Evolutionary conservation across 2,329 filamentous ascomycete genomes (phyloP).

Genomic region (Raffaelea deltoideospora): DNA sequence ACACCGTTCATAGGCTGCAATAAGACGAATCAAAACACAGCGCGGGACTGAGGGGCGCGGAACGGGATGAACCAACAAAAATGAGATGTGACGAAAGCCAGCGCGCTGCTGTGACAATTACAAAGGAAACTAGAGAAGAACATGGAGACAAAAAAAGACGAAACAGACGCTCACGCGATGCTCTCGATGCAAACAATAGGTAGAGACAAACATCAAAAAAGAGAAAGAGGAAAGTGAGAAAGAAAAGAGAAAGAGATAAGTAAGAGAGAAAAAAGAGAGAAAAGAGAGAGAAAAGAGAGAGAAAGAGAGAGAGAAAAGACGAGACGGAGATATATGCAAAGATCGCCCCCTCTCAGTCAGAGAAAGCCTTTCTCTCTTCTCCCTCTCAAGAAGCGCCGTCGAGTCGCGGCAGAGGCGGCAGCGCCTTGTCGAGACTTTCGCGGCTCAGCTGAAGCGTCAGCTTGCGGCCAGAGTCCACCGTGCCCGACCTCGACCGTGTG

Average conservation of each 20-base stretch:
- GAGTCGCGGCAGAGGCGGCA: slow-evolving; percentile 37
- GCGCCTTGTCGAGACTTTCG: slow-evolving; percentile 43
- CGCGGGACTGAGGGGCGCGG: no score
- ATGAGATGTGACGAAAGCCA: no score
- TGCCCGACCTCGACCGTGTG: slow-evolving; percentile 13
- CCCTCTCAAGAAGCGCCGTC: slow-evolving; percentile 2
- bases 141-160: background rate
- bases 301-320: slow-evolving; percentile 3
- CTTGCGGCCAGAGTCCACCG: slow-evolving; percentile 14
- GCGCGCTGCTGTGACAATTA: no score
- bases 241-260: slow-evolving; percentile 1
- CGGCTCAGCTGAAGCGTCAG: slow-evolving; percentile 28
- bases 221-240: background rate
- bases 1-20: no score
- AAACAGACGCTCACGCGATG: no score
- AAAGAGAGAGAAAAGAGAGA: slow-evolving; percentile 9
- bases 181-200: slow-evolving; percentile 40
- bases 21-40: no score
- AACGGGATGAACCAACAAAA: background rate
- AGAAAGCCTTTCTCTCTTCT: no score
- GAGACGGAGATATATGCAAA: background rate
- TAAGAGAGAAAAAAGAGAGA: slow-evolving; percentile 11
- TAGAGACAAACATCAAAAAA: slow-evolving; percentile 1
- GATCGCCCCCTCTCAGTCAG: slow-evolving; percentile 1
- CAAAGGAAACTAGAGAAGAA: background rate